Evolutionary conservation across 306 rosid genomes (phyloP), one percentile per base, ranked within the genome.

Genomic region (Cyclanthera cordifolia): DNA sequence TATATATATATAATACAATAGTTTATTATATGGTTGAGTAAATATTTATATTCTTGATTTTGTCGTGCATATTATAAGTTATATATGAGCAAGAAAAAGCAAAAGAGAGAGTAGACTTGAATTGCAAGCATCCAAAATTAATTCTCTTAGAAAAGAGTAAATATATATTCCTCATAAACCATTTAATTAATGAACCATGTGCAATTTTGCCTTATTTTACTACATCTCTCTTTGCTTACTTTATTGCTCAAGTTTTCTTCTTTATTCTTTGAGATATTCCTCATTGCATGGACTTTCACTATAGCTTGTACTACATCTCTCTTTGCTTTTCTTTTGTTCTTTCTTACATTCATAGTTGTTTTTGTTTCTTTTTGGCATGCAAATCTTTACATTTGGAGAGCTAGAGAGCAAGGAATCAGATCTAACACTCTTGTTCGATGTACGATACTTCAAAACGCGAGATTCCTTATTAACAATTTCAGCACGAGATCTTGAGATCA

Each of bases 111-210:
- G 56, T 25, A 69, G 73, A 51, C 73, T 69, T 69, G 73, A 69
- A 69, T 51, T 69, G 50, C 73, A 69, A 69, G 73, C 49, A 69
- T 51, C 61, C 73, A 50, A 69, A 67, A 13, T 49, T 10, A 2
- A 25, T 28, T 68, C 56, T 68, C 28, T 68, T 49, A 49, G 28
- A 68, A 68, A 28, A 68, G 43, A 49, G 57, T 24, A 49, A 16
- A 64, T 6, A n/a, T 43, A 34, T 37, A 61, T 61, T 37, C 49
- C 25, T 59, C 14, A 32, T 59, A 32, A 59, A 30, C 24, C 14
- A 61, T 61, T 61, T 34, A 19, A 28, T 39, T 66, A 24, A 66
- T 66, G 53, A 39, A 13, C 55, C 71, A 66, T 30, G 54, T 66
- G 71, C 71, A 43, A 6, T 14, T 66, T 46, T 24, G 2, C 54